These are phyloP conservation scores for Penicillium sp. DNA, from an alignment of 2,329 filamentous ascomycete species.

Conservation along the genomic window DNA sequence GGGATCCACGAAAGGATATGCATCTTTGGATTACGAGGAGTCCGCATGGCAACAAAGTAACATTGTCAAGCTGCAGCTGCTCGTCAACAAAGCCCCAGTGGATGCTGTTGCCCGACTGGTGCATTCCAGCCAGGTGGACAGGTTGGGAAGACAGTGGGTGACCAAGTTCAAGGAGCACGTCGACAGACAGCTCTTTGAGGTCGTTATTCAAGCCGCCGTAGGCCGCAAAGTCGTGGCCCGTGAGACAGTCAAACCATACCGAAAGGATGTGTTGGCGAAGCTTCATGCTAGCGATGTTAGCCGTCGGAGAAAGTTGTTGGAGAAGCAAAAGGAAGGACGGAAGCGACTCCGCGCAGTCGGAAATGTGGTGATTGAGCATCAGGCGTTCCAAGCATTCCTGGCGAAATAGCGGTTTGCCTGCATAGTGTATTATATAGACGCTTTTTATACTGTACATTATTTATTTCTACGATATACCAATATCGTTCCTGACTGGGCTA, in stretches of 20 bases:
- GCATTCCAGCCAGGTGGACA: constrained; percentile 78
- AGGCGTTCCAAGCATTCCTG: constrained; percentile 92
- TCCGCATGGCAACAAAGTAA: constrained; percentile 81
- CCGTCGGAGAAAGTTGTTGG: constrained; percentile 81
- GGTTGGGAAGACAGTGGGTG: constrained; percentile 86
- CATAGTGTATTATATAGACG: constrained; percentile 6
- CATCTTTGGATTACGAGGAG: constrained; percentile 95
- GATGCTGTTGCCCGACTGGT: constrained; percentile 93
- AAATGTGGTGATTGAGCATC: constrained; percentile 95
- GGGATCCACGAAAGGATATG: constrained; percentile 91
- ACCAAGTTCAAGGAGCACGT: constrained; percentile 97
- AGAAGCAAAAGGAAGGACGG: constrained; percentile 95
- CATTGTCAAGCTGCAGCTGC: constrained; percentile 85
- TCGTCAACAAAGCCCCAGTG: constrained; percentile 92
- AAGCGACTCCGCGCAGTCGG: constrained; percentile 79
- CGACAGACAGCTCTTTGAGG: constrained; percentile 94
- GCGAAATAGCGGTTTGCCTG: constrained; percentile 62
- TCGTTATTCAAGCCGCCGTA: constrained; percentile 89
- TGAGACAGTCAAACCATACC: constrained; percentile 94
- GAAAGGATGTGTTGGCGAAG: constrained; percentile 93
- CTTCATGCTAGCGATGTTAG: constrained; percentile 89
- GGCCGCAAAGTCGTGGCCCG: constrained; percentile 83
- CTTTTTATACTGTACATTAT: not conserved
- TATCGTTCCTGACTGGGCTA: constrained; percentile 38
- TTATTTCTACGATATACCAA: constrained; percentile 8